Evolutionary conservation across 176 grass and related monocot species (phyloP), one percentile per base, ranked within the genome.

Genomic region (Stipa capillata): DNA sequence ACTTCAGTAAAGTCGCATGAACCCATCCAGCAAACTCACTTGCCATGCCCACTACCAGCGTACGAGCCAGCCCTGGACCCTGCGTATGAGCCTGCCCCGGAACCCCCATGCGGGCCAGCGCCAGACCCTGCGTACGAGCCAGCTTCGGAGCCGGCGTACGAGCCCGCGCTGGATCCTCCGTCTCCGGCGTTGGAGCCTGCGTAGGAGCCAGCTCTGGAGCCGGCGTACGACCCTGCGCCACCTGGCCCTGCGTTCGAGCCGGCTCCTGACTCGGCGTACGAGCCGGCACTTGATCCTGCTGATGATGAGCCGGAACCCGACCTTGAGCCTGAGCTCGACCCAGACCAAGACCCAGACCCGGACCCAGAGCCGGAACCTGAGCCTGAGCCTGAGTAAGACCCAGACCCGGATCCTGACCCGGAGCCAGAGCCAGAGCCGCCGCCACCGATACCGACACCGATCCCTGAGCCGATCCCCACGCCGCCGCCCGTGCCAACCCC

Each of bases 11-110:
- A 2, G 35, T 39, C 18, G 25, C 54, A 12, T 0, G 6, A 6
- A 2, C 9, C 17, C 18, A 10, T 25, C 18, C 15, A 42, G 51
- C 44, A n/a, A 34, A 23, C 56, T 83, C 67, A 88, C 58, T 88
- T 73, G 66, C 86, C 86, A 58, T 79, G 86, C 2, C 86, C 86
- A 1, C 74, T 40, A 4, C 86, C 86, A 20, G 80, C 86, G 31
- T 88, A 73, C 1, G 80, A 88, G 21, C 86, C 80, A 7, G 80
- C 65, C 0, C 36, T 25, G 73, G 73, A 87, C 21, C 79, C 85
- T 0, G 85, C 79, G 5, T 82, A 77, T 7, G 85, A 87, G 34
- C 79, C 72, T 3, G 79, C 85, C 28, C 61, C 78, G 0, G 85
- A 82, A 2, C 76, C 73, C 1, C 51, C 63, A 6, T 49, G 17